phyloP scores from a whole-genome alignment of 2,329 filamentous ascomycete genomes.

The Fusarium kyushuense region DNA sequence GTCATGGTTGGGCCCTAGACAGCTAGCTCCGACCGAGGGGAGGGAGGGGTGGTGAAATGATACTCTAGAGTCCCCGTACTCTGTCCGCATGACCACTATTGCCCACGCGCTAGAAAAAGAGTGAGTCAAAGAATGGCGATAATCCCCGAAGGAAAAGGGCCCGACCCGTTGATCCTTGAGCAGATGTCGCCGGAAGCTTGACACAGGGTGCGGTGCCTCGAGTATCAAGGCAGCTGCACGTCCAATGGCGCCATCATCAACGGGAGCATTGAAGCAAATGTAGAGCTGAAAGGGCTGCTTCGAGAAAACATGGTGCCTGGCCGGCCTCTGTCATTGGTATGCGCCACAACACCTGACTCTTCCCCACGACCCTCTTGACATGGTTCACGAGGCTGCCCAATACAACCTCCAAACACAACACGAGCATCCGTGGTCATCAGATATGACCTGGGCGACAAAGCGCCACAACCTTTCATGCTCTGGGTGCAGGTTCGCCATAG shows the following conservation, averaged over 20 bases:
- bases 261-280: slow-evolving; percentile 29
- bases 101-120: slow-evolving; percentile 27
- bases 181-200: slow-evolving; percentile 2
- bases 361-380: slow-evolving; percentile 47
- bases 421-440: slow-evolving; percentile 44
- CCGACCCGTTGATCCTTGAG: slow-evolving; percentile 8
- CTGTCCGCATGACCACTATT: slow-evolving; percentile 44
- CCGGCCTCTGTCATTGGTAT: slow-evolving; percentile 52
- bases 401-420: slow-evolving; percentile 44
- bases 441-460: slow-evolving; percentile 31
- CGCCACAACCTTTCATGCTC: slow-evolving; percentile 53
- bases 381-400: slow-evolving; percentile 52
- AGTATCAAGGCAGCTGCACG: slow-evolving; percentile 36
- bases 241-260: slow-evolving; percentile 43
- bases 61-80: slow-evolving; percentile 34
- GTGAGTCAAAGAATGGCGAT: slow-evolving; percentile 25
- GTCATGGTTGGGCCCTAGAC: slow-evolving; percentile 36
- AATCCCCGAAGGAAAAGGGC: slow-evolving; percentile 23
- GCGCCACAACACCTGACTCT: slow-evolving; percentile 55
- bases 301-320: slow-evolving; percentile 40
- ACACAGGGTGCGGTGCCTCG: slow-evolving; percentile 22
- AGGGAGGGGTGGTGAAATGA: slow-evolving; percentile 27
- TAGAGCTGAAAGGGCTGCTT: slow-evolving; percentile 29
- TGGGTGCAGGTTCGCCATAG: slow-evolving; percentile 59
- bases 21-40: slow-evolving; percentile 27